phyloP scores from a whole-genome alignment of 1,139 yeast species.

The Candida sojae region DNA sequence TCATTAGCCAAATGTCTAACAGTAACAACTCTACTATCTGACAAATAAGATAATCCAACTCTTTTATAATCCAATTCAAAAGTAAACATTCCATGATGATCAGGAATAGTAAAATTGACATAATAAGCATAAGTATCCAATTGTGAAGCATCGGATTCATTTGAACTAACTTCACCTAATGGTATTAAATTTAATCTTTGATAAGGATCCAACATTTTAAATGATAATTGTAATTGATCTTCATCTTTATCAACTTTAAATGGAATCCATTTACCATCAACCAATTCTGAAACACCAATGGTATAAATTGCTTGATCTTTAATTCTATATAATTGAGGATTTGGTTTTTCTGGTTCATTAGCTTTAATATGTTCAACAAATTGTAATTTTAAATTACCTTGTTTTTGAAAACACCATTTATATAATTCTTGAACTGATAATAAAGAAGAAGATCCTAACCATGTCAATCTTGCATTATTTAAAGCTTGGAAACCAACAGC shows the following conservation, averaged over 20 bases:
- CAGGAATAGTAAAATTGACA: constrained; percentile 72
- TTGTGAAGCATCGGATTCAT: constrained; percentile 32
- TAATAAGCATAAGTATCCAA: constrained; percentile 39
- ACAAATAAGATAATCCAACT: constrained; percentile 71
- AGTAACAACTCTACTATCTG: constrained; percentile 70
- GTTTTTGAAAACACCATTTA: constrained; percentile 77
- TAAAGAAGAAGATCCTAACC: constrained; percentile 73
- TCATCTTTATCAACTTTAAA: constrained; percentile 45
- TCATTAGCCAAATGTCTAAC: constrained; percentile 95
- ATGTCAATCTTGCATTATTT: constrained; percentile 74
- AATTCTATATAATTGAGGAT: constrained; percentile 63
- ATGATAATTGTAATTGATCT: constrained; percentile 74
- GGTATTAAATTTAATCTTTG: constrained; percentile 67
- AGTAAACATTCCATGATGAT: constrained; percentile 96
- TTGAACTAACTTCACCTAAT: constrained; percentile 40
- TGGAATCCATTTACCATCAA: constrained; percentile 69
- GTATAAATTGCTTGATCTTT: constrained; percentile 68
- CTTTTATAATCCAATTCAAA: constrained; percentile 79
- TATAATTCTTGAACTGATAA: constrained; percentile 54
- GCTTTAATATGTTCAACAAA: constrained; percentile 53
- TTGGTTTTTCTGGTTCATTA: constrained; percentile 39
- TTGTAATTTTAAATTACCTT: constrained; percentile 60
- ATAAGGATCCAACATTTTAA: constrained; percentile 93
- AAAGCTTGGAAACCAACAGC: constrained; percentile 83
- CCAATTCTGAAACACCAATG: constrained; percentile 68